These are phyloP conservation scores for Candida glucosophila DNA, from an alignment of 1,139 yeast species.

Conservation along the genomic window DNA sequence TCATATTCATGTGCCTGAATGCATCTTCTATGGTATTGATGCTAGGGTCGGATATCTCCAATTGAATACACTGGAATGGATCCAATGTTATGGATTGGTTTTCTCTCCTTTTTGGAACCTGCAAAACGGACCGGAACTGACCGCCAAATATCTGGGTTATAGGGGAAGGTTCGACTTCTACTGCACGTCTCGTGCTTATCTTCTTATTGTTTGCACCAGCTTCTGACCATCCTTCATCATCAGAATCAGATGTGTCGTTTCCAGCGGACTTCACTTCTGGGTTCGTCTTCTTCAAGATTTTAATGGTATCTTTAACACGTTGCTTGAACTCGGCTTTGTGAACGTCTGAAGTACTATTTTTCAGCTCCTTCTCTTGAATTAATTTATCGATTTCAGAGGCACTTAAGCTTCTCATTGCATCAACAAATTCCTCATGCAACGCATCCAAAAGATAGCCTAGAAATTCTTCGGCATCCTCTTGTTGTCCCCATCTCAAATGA, in stretches of 20 bases:
- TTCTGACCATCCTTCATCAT: slow-evolving; percentile 93
- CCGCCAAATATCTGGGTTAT: slow-evolving; percentile 89
- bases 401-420: slow-evolving; percentile 42
- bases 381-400: slow-evolving; percentile 38
- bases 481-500: slow-evolving; percentile 88
- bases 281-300: slow-evolving; percentile 21
- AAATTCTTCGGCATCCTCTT: slow-evolving; percentile 97
- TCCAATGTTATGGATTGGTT: slow-evolving; percentile 71
- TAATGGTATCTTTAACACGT: slow-evolving; percentile 36
- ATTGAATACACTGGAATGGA: slow-evolving; percentile 89
- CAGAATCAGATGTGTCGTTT: slow-evolving; percentile 16
- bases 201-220: slow-evolving; percentile 62
- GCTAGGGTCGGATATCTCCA: slow-evolving; percentile 70
- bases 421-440: slow-evolving; percentile 79
- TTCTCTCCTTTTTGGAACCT: slow-evolving; percentile 52
- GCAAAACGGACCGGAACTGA: slow-evolving; percentile 77
- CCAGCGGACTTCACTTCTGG: slow-evolving; percentile 16
- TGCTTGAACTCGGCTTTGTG: slow-evolving; percentile 24
- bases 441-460: slow-evolving; percentile 84
- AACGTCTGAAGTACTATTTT: slow-evolving; percentile 10
- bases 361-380: slow-evolving; percentile 21
- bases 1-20: slow-evolving; percentile 59
- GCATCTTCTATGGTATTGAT: slow-evolving; percentile 71
- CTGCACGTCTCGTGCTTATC: slow-evolving; percentile 60
- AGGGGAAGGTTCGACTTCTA: slow-evolving; percentile 76